Base-by-base conservation (phyloP, 257 asterid genomes). In the Fraxinus cuspidata region DNA sequence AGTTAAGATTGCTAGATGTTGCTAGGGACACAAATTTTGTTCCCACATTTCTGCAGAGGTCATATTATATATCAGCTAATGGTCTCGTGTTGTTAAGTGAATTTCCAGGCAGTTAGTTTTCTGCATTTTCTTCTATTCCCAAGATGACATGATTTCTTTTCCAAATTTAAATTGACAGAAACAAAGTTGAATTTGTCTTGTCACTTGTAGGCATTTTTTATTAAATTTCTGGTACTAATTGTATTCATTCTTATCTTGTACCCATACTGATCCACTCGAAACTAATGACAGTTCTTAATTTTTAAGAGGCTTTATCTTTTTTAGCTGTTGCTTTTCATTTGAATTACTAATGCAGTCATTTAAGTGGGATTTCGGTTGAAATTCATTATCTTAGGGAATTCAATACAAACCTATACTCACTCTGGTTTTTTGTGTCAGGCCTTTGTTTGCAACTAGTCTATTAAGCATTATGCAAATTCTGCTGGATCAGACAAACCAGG, bases 391-490 rank as follows among this genome's bases (percentile, higher is more conserved):
- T 16, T 47, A 5, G 21, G n/a, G 7, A 47, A 47, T 47, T 47
- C 7, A n/a, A 56, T 56, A 6, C 11, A 16, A 60, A 21, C 32
- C 29, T 60, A 12, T 63, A 27, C 34, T 63, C 18, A 63, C 68
- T 63, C 35, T 63, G 18, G 2, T 23, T 9, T 25, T 63, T 76
- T 73, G 29, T 87, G 44, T 72, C 97, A 96, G 99, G 94, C 93
- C 98, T 73, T 87, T 93, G 81, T 96, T 96, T 76, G 96, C 97
- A 77, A 93, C 83, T 87, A 93, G 97, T 86, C 75, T 96, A 75
- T 85, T 93, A 84, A 88, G 89, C 83, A 84, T 93, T 78, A 82
- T 96, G 80, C 90, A 87, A 66, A 87, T 89, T 60, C 89, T 96
- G 83, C 87, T 96, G 84, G 99, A 93, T 75, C 98, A 95, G 86